Base-by-base conservation (phyloP, 2,329 filamentous ascomycete genomes). In the Aspergillus ustus region DNA sequence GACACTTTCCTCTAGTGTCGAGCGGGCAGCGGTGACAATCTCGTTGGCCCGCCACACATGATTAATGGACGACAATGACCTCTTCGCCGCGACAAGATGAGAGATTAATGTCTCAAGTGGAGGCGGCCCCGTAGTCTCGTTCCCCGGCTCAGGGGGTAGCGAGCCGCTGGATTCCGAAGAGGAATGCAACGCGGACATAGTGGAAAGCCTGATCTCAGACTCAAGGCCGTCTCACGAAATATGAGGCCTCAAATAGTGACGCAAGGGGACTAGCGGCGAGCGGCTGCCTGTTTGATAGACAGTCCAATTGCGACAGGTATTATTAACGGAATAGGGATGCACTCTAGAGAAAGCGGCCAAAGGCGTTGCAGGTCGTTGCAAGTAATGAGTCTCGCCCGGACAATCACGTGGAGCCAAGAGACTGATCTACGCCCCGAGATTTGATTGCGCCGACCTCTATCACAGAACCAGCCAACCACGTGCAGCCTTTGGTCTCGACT, bases 1-100 rank as follows among this genome's bases (percentile, higher is more conserved):
- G 57, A 92, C 89, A 52, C 89, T 89, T 68, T 95, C 90, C 72
- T 96, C 91, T 66, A 97, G 83, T 37, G 91, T 86, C 34, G 84
- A 81, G 37, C 92, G 89, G 4, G 93, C 92, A 15, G 86, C 83
- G 20, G 87, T 92, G 49, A 95, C 90, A 59, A 97, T 88, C 71
- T 96, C 91, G 73, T 95, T 93, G 66, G 93, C 93, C 62, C 91
- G 91, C 73, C 91, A 89, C 55, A 97, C 92, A 63, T 91, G 88
- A 46, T 84, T 87, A 75, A 96, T 93, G 11, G 92, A 92, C 17
- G 91, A 91, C 4, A 98, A 85, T 1, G 93, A 93, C 49, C 92
- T 88, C 75, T 97, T 97, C 8, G 94, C 91, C 31, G 90, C 89
- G 45, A 97, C 87, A 40, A 97, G 89, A 78, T 96, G 89, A 57